phyloP scores from a whole-genome alignment of 345 rosid genomes.

The Physaria fendleri region DNA sequence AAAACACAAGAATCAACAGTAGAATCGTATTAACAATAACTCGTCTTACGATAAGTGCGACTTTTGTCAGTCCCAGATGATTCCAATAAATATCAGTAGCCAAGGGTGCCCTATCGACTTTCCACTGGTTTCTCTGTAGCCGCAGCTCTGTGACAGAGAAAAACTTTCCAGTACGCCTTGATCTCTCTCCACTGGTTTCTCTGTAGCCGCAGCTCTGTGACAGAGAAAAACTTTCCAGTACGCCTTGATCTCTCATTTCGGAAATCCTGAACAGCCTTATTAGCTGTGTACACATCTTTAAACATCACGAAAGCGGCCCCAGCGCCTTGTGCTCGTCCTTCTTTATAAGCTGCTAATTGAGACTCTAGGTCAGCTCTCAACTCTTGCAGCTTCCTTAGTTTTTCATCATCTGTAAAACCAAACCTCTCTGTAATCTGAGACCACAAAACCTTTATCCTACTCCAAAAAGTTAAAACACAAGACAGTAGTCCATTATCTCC shows the following conservation, averaged over 20 bases:
- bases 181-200: conserved; percentile 92
- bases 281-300: conserved; percentile 92
- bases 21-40: conserved; percentile 80
- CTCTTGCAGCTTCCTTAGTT: conserved; percentile 69
- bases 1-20: conserved; percentile 73
- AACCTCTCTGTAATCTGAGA: conserved; percentile 37
- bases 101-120: conserved; percentile 90
- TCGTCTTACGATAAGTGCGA: conserved; percentile 59
- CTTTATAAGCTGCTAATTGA: conserved; percentile 60
- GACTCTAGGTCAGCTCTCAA: conserved; percentile 67
- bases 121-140: conserved; percentile 95
- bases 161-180: conserved; percentile 76
- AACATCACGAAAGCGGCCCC: conserved; percentile 92
- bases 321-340: conserved; percentile 76
- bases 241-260: conserved; percentile 68
- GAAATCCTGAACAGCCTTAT: conserved; percentile 87
- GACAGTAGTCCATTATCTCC: conserved; percentile 30
- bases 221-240: conserved; percentile 79
- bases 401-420: conserved; percentile 66
- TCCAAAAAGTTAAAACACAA: conserved; percentile 30
- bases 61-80: conserved; percentile 78
- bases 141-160: conserved; percentile 76
- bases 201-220: conserved; percentile 73
- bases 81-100: conserved; percentile 98
- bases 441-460: conserved; percentile 38